These are phyloP conservation scores for Onygenales sp. DNA, from an alignment of 2,329 filamentous ascomycete genomes.

Conservation along the genomic window DNA sequence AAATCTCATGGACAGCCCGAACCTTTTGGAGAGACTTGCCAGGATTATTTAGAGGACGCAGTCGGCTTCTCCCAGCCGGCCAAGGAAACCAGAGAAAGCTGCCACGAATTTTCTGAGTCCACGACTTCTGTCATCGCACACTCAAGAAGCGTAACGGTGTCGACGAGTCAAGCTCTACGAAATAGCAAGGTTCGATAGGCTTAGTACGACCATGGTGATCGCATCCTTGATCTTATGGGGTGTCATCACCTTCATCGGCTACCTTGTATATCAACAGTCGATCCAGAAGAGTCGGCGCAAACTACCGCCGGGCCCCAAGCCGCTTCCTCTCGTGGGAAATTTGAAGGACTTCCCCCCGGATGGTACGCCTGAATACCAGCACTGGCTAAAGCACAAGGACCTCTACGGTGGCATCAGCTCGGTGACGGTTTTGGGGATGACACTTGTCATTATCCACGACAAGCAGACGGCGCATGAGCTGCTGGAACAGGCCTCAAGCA, in stretches of 20 bases:
- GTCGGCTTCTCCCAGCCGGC: too few relatives aligned
- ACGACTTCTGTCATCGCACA: too few relatives aligned
- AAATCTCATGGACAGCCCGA: too few relatives aligned
- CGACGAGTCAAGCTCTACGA: too few relatives aligned
- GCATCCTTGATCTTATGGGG: background rate
- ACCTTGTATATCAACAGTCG: background rate
- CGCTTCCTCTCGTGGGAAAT: constrained; percentile 42
- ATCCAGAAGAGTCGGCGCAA: constrained; percentile 1
- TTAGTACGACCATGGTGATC: background rate
- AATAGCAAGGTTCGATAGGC: too few relatives aligned
- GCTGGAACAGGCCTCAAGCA: constrained; percentile 16
- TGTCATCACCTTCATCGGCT: background rate
- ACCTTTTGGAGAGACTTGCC: too few relatives aligned
- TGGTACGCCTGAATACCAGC: constrained; percentile 29
- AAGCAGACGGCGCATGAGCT: constrained; percentile 23
- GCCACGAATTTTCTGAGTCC: too few relatives aligned
- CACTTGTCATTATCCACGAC: constrained; percentile 29
- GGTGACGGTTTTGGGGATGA: constrained; percentile 27
- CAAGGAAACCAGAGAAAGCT: too few relatives aligned
- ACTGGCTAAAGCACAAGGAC: constrained; percentile 38
- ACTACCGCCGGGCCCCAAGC: constrained; percentile 43
- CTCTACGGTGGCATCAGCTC: constrained; percentile 32
- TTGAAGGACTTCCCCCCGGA: constrained; percentile 37
- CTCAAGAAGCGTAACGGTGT: too few relatives aligned
- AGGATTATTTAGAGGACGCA: too few relatives aligned